Conservation (phyloP, 805 yeast genomes). For the Spathaspora passalidarum region DNA sequence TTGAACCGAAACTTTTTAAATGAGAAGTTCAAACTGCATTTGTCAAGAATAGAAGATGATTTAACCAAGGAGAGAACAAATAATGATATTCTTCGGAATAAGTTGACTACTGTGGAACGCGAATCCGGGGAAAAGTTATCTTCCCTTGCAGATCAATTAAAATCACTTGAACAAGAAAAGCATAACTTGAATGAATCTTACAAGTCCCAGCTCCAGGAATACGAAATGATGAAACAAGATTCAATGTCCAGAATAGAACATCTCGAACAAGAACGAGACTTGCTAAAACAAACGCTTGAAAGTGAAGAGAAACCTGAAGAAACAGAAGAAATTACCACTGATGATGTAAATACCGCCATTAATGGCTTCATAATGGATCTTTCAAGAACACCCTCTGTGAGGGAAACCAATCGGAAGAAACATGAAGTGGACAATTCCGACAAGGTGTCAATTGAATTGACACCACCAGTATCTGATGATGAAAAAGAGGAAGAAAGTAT, state of each 20-base stretch:
- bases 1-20: conserved; percentile 23
- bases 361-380: conserved; percentile 11
- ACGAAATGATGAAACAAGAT: background rate
- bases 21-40: conserved; percentile 14
- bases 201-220: conserved; percentile 3
- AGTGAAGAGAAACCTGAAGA: conserved; percentile 1
- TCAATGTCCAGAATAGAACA: background rate
- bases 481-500: conserved; percentile 5
- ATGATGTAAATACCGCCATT: conserved; percentile 6
- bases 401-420: conserved; percentile 5
- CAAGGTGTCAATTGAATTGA: conserved; percentile 6
- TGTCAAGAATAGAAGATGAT: conserved; percentile 13
- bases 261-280: conserved; percentile 10
- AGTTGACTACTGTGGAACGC: background rate
- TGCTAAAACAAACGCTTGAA: background rate
- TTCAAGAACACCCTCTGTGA: conserved; percentile 10
- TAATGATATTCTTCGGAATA: conserved; percentile 14
- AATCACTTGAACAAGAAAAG: conserved; percentile 8
- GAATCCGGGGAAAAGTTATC: background rate
- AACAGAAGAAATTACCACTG: conserved; percentile 1
- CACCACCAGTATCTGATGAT: conserved; percentile 10
- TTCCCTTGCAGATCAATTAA: background rate
- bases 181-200: background rate
- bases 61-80: conserved; percentile 13
- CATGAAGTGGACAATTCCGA: background rate